A percentile compares a stretch with the other conserved stretches of the same genome.
Evolutionary conservation across 805 yeast species (phyloP).

Genomic region (Wilhelminamyces savonicus): DNA sequence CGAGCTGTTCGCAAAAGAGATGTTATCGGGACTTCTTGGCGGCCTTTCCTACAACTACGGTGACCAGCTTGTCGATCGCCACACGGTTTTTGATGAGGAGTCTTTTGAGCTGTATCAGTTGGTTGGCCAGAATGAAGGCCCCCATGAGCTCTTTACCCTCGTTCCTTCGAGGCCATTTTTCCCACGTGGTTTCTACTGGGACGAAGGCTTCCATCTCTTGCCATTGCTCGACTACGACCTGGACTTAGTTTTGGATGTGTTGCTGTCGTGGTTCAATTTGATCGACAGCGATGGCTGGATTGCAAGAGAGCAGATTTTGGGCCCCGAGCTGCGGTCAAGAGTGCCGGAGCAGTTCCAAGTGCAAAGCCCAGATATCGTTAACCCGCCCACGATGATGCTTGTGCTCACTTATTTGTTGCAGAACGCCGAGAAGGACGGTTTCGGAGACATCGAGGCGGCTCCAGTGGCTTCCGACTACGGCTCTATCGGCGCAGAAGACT

Average conservation of each 20-base stretch:
- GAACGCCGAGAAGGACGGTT: slow-evolving; percentile 12
- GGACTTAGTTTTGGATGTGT: slow-evolving; percentile 71
- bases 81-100: slow-evolving; percentile 61
- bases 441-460: background rate
- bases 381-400: slow-evolving; percentile 90
- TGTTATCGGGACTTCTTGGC: slow-evolving; percentile 78
- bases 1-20: slow-evolving; percentile 62
- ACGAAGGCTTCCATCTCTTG: slow-evolving; percentile 91
- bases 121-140: slow-evolving; percentile 64
- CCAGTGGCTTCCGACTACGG: slow-evolving; percentile 12
- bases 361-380: slow-evolving; percentile 86
- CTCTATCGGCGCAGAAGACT: slow-evolving; percentile 10
- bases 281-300: slow-evolving; percentile 95
- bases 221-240: slow-evolving; percentile 80
- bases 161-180: slow-evolving; percentile 93
- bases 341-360: slow-evolving; percentile 81
- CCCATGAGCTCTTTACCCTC: slow-evolving; percentile 67
- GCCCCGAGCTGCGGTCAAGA: slow-evolving; percentile 80
- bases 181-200: slow-evolving; percentile 98
- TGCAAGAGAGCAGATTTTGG: slow-evolving; percentile 91
- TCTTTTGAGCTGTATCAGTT: slow-evolving; percentile 51
- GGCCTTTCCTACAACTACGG: slow-evolving; percentile 90
- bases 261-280: slow-evolving; percentile 80
- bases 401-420: slow-evolving; percentile 55
- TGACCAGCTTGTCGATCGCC: slow-evolving; percentile 72